Conservation (phyloP, 106 monocot genomes). For the Ottelia alismoides region DNA sequence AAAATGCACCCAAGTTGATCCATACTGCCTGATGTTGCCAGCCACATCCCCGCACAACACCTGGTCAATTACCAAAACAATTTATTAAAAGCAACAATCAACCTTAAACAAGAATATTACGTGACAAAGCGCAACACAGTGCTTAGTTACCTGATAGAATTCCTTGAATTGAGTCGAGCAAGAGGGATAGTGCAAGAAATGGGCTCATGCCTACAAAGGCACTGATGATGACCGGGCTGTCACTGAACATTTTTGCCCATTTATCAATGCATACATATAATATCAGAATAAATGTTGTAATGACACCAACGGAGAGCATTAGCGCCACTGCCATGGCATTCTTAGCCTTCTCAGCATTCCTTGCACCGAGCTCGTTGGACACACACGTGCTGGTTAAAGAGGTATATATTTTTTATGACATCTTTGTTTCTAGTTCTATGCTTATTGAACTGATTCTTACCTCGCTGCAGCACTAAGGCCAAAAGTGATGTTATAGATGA, state of each 20-base stretch:
- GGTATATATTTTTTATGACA: too few relatives aligned
- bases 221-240: slow-evolving; percentile 26
- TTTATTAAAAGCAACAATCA: too few relatives aligned
- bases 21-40: slow-evolving; percentile 74
- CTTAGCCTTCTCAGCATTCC: slow-evolving; percentile 51
- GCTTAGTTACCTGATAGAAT: slow-evolving; percentile 75
- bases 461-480: slow-evolving; percentile 86
- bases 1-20: slow-evolving; percentile 64
- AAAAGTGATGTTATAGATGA: slow-evolving; percentile 51
- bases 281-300: slow-evolving; percentile 18
- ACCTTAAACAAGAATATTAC: too few relatives aligned
- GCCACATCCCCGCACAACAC: slow-evolving; percentile 72
- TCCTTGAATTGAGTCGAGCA: slow-evolving; percentile 74
- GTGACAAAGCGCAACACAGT: too few relatives aligned
- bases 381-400: slow-evolving; percentile 56
- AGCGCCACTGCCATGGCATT: slow-evolving; percentile 49
- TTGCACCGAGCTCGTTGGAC: slow-evolving; percentile 70
- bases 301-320: slow-evolving; percentile 48
- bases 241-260: slow-evolving; percentile 62
- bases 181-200: slow-evolving; percentile 39
- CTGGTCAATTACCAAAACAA: slow-evolving; percentile 7
- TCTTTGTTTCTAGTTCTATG: too few relatives aligned
- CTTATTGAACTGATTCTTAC: too few relatives aligned
- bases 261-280: slow-evolving; percentile 29
- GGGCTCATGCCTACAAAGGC: slow-evolving; percentile 59